Percentiles rank a stretch among this genome's conserved stretches.
phyloP scores from a whole-genome alignment of 345 rosid genomes.

The Cardiospermum halicacabum region DNA sequence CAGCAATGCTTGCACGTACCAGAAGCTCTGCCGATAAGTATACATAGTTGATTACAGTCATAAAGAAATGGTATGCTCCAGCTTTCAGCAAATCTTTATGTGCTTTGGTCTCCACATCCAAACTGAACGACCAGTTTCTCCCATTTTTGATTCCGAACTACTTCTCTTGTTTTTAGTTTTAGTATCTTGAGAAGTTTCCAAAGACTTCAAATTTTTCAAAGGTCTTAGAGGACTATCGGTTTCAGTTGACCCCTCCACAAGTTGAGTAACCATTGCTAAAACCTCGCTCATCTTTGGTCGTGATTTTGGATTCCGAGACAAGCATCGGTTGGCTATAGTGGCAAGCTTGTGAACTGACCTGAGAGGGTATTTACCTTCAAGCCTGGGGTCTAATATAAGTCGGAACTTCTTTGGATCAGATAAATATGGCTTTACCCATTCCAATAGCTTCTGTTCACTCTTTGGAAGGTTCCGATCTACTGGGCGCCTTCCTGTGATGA shows the following conservation, averaged over 20 bases:
- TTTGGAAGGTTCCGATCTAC: constrained; percentile 73
- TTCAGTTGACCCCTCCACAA: constrained; percentile 41
- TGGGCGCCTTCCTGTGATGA: constrained; percentile 83
- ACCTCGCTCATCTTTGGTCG: constrained; percentile 96
- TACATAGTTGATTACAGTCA: not conserved
- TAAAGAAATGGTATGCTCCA: not conserved
- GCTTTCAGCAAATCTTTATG: constrained; percentile 38
- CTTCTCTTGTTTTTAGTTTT: constrained; percentile 34
- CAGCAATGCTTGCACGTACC: not conserved
- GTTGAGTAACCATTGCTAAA: constrained; percentile 53
- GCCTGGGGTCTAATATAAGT: constrained; percentile 63
- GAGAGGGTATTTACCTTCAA: constrained; percentile 43
- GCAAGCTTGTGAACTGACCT: constrained; percentile 61
- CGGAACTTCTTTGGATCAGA: constrained; percentile 53
- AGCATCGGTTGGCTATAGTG: constrained; percentile 65
- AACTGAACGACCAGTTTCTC: constrained; percentile 41
- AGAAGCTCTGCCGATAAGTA: not conserved
- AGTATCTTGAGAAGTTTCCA: constrained; percentile 17
- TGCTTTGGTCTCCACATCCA: constrained; percentile 44
- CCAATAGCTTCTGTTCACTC: constrained; percentile 78
- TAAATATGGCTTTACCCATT: constrained; percentile 77
- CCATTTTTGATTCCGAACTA: constrained; percentile 25
- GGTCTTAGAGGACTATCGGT: constrained; percentile 33
- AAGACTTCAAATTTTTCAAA: constrained; percentile 25
- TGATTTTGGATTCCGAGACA: constrained; percentile 59